These are phyloP conservation scores for Saccharomyces uvarum DNA, from an alignment of 1,139 yeast genomes.

Conservation along the genomic window DNA sequence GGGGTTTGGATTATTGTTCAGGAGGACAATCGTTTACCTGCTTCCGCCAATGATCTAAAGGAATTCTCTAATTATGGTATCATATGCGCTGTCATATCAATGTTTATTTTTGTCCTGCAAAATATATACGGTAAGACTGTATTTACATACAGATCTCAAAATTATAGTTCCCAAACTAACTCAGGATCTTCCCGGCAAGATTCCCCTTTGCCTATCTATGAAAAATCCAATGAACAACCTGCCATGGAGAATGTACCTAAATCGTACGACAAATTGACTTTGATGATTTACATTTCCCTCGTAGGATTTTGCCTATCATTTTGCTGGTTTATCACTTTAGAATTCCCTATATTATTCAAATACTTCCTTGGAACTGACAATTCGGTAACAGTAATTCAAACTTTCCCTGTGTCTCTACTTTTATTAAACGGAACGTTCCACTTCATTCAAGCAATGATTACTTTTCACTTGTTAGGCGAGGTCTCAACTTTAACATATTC, in stretches of 20 bases:
- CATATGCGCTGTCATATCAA: slow-evolving; percentile 67
- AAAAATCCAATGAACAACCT: slow-evolving; percentile 4
- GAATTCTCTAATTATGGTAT: slow-evolving; percentile 56
- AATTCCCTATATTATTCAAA: slow-evolving; percentile 37
- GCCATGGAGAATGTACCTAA: slow-evolving; percentile 10
- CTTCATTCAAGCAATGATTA: slow-evolving; percentile 77
- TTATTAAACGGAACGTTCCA: slow-evolving; percentile 67
- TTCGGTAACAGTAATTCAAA: slow-evolving; percentile 16
- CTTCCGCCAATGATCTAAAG: slow-evolving; percentile 2
- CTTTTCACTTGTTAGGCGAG: slow-evolving; percentile 82
- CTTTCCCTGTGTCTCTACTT: slow-evolving; percentile 34
- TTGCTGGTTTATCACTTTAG: slow-evolving; percentile 71
- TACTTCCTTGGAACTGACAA: slow-evolving; percentile 8
- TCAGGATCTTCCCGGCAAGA: slow-evolving; percentile 6
- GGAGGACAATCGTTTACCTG: slow-evolving; percentile 18
- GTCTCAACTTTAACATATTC: slow-evolving; percentile 91
- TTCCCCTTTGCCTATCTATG: slow-evolving; percentile 16
- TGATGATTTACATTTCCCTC: slow-evolving; percentile 74
- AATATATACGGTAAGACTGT: slow-evolving; percentile 87
- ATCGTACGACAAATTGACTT: slow-evolving; percentile 71
- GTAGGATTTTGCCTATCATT: slow-evolving; percentile 73
- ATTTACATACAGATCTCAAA: slow-evolving; percentile 44
- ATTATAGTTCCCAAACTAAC: background rate
- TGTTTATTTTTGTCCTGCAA: slow-evolving; percentile 83
- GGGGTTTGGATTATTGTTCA: slow-evolving; percentile 34